Conservation (phyloP, 2,329 filamentous ascomycete genomes). For the Penicillium sp. region DNA sequence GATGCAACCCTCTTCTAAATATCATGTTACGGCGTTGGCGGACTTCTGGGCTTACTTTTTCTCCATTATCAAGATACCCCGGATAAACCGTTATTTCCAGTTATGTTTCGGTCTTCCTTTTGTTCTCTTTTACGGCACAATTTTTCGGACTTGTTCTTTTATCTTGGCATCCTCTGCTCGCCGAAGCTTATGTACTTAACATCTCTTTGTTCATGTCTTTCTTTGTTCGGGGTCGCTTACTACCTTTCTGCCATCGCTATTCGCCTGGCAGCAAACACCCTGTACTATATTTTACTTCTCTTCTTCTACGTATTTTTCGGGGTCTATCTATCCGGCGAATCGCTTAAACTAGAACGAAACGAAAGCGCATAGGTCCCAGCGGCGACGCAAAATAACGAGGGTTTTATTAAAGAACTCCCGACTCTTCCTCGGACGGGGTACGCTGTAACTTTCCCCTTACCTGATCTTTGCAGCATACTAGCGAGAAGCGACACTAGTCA, state of each 20-base stretch:
- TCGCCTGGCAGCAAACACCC: not conserved
- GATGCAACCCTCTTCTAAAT: not conserved
- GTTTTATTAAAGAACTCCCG: no score
- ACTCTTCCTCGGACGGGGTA: not conserved
- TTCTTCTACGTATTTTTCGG: not conserved
- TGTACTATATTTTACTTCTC: not conserved
- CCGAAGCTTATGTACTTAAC: not conserved
- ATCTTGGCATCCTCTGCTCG: not conserved
- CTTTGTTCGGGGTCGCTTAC: no score
- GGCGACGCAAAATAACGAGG: not conserved
- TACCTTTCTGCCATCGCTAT: not conserved
- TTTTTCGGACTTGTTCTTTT: not conserved
- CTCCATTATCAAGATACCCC: slow-evolving; percentile 16
- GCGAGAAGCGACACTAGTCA: not conserved
- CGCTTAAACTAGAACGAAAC: not conserved
- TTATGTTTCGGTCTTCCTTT: not conserved
- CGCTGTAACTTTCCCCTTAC: not conserved
- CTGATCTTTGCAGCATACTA: not conserved
- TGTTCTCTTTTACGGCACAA: not conserved
- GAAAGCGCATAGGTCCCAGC: not conserved
- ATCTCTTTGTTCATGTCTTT: no score
- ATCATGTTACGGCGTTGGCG: slow-evolving; percentile 16
- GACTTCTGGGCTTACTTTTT: slow-evolving; percentile 5
- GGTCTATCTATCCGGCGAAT: not conserved
- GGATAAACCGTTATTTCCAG: not conserved